Percentiles rank a stretch among this genome's conserved stretches.
These are phyloP conservation scores for Suillus paluster DNA, from an alignment of 768 basidiomycete species.

Conservation along the genomic window DNA sequence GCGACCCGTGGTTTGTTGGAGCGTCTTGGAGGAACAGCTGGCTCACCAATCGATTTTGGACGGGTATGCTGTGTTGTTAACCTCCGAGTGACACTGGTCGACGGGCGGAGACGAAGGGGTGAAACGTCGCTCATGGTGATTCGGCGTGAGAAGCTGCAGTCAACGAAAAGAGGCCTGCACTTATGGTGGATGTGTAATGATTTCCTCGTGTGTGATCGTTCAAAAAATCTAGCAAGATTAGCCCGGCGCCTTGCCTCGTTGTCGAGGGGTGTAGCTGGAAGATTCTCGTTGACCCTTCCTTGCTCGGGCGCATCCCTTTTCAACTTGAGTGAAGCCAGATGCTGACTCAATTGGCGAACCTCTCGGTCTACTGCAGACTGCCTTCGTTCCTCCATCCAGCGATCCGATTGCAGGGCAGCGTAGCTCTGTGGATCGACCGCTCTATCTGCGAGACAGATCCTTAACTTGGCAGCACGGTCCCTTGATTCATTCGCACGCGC, in stretches of 20 bases:
- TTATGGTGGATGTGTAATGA: constrained; percentile 37
- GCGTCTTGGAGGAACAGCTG: constrained; percentile 34
- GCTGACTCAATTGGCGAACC: constrained; percentile 39
- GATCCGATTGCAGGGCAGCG: constrained; percentile 46
- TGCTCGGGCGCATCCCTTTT: constrained; percentile 14
- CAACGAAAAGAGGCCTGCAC: constrained; percentile 31
- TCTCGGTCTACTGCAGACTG: constrained; percentile 42
- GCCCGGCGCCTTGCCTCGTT: constrained; percentile 33
- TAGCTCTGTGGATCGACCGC: constrained; percentile 43
- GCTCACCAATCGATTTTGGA: constrained; percentile 30
- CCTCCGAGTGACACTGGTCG: constrained; percentile 25
- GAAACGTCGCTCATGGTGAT: constrained; percentile 40
- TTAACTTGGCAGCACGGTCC: constrained; percentile 45
- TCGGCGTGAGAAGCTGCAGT: constrained; percentile 36
- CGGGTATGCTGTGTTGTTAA: constrained; percentile 31
- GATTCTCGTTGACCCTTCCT: constrained; percentile 18
- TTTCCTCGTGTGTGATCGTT: constrained; percentile 37
- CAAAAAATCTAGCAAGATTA: constrained; percentile 46
- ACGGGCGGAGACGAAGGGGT: constrained; percentile 39
- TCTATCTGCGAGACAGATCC: constrained; percentile 41
- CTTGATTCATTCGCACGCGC: constrained; percentile 50
- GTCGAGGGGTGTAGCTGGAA: constrained; percentile 18
- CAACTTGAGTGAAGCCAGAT: constrained; percentile 37
- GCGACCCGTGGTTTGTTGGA: constrained; percentile 26
- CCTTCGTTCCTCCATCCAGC: constrained; percentile 56